Evolutionary conservation across 257 asterid species (phyloP).

Genomic region (Solanum rostratum): DNA sequence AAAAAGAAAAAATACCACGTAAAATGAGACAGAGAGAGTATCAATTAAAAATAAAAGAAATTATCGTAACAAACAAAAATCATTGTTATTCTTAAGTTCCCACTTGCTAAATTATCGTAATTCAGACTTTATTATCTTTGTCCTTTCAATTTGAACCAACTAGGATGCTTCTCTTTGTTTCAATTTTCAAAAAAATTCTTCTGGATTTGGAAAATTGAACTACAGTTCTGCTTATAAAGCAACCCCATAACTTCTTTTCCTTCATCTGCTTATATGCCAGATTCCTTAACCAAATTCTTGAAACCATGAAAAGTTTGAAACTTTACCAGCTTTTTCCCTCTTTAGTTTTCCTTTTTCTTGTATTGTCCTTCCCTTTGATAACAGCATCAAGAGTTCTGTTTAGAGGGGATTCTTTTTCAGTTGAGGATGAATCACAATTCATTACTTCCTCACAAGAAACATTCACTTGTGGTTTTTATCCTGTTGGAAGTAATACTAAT

Average conservation of each 20-base stretch:
- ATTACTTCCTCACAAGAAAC: conserved; percentile 37
- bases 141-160: neutral
- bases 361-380: neutral
- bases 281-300: neutral
- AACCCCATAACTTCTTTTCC: neutral
- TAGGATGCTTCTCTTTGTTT: neutral
- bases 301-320: neutral
- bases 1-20: no score
- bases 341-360: neutral
- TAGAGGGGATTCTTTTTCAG: conserved; percentile 39
- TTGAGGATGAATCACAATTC: conserved; percentile 20
- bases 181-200: neutral
- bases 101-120: neutral
- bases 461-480: conserved; percentile 53
- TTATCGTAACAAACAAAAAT: neutral
- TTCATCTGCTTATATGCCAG: neutral
- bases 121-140: neutral
- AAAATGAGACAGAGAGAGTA: no score
- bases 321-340: neutral
- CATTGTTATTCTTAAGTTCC: neutral
- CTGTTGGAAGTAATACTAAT: conserved; percentile 29
- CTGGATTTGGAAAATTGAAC: no score
- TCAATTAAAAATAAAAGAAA: no score
- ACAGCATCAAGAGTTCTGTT: conserved; percentile 13
- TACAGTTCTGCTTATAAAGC: neutral